Evolutionary conservation across 305 asterid genomes (phyloP), one percentile per base, ranked within the genome.

Genomic region (Ilex paraguariensis): DNA sequence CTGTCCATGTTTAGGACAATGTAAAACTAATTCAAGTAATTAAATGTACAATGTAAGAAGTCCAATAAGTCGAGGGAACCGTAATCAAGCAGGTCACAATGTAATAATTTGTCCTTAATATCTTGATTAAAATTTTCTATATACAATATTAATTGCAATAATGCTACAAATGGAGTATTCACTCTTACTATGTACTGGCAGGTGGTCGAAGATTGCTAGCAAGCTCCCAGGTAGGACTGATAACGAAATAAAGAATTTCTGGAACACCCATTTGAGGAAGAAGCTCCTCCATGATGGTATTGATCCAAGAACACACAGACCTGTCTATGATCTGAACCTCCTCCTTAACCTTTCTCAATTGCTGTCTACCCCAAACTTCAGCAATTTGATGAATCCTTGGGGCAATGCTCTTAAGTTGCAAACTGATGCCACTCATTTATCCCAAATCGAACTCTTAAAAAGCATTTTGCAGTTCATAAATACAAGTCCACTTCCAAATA

Each of bases 201-300:
- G 74, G 32, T 70, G 74, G 74, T 64, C 74, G 55, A 58, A 42
- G 62, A 70, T 64, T 31, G 74, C 70, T 17, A 14, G 66, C 31
- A 28, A 59, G 58, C 68, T 70, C 45, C 70, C 74, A 0, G 66
- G 70, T 10, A 61, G 74, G 32, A 70, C 74, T 3, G 74, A 70
- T 46, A 70, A 70, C 1, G 74, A 70, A 60, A 70, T 70, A 3
- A 70, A 70, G 66, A 70, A 70, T 31, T 61, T 57, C 0, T 70
- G 74, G 74, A 70, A 70, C 49, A 64, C 74, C 0, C 16, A 65
- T 45, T 32, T 70, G 0, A 70, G 60, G 70, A 70, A 63, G 55
- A 70, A 60, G 54, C 65, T 70, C 44, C 56, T 64, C 1, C 54
- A 31, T 0, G 21, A 48, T 3, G 68, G 68, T 39, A 64, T 64